Conservation (phyloP, 306 rosid genomes). For the Crataegus laevigata region DNA sequence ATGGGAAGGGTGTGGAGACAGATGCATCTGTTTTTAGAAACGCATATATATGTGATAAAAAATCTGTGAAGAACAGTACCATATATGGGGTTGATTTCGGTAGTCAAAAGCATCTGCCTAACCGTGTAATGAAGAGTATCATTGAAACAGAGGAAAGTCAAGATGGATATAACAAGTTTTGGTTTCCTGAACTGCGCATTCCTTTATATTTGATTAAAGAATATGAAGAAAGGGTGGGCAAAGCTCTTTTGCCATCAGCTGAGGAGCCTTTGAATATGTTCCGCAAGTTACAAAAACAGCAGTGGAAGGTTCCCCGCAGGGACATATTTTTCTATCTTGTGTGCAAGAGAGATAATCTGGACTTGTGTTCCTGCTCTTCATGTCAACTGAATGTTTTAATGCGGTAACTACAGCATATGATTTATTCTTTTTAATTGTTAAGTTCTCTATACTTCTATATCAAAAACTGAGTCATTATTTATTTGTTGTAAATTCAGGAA, state of each 20-base stretch:
- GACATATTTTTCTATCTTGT: conserved; percentile 69
- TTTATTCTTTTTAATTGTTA: neutral
- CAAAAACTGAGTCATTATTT: conserved; percentile 8
- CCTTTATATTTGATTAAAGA: conserved; percentile 84
- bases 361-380: conserved; percentile 48
- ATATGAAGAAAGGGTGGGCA: conserved; percentile 49
- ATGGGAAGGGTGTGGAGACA: conserved; percentile 73
- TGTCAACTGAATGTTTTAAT: conserved; percentile 55
- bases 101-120: conserved; percentile 90
- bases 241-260: conserved; percentile 21
- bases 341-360: conserved; percentile 83
- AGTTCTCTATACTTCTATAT: conserved; percentile 3
- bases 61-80: conserved; percentile 44
- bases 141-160: conserved; percentile 53
- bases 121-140: conserved; percentile 76
- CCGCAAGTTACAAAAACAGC: conserved; percentile 36
- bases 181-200: conserved; percentile 80
- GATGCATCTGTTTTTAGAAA: conserved; percentile 92
- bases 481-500: conserved; percentile 46
- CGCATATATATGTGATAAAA: conserved; percentile 65
- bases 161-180: conserved; percentile 58
- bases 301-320: conserved; percentile 38
- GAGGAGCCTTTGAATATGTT: conserved; percentile 33
- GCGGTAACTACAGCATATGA: conserved; percentile 37
- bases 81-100: conserved; percentile 75